Base-by-base conservation (phyloP, 257 asterid species). In the Forsythia suspensa region DNA sequence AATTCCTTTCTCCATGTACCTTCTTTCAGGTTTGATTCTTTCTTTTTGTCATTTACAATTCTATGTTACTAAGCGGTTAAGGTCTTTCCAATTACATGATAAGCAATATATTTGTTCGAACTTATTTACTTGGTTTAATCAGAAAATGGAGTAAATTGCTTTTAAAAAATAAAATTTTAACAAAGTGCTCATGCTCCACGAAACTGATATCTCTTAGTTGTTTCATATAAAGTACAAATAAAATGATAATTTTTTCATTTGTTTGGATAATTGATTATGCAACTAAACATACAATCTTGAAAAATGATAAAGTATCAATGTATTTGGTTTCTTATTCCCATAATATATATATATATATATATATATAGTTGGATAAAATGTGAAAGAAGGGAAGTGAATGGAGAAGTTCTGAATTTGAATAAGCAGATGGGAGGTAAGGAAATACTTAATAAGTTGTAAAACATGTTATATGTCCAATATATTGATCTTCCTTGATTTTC, bases 1-100 rank as follows among this genome's bases (percentile, higher is more conserved):
- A 59, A 80, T 86, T 81, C 93, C 95, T 65, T 89, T 81, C 77
- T 92, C 97, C 74, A 96, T 96, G 97, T 92, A 92, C 85, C 99
- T 94, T 80, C 89, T 89, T 78, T 91, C 96, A 77, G 97, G 98
- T 92, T 84, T 12, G 61, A 74, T 79, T 81, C 24, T 38, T 83
- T 57, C 66, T 70, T 48, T 48, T 13, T 68, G 24, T 72, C 71
- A 40, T 63, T 46, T 73, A 61, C 74, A 48, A 12, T 61, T 79
- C 15, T 70, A 46, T 44, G 34, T 48, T 6, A 63, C 44, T 44
- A 43, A 36, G 43, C 70, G 57, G 43, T 42, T 71, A 59, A 63
- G 73, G 46, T 76, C 37, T 82, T 80, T 24, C 40, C 65, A 43
- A 12, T 71, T 63, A 57, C 43, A 29, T 29, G 66, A 55, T 15